phyloP scores from a whole-genome alignment of 352 stramenopile species.

The Pilasporangium apinafurcum region DNA sequence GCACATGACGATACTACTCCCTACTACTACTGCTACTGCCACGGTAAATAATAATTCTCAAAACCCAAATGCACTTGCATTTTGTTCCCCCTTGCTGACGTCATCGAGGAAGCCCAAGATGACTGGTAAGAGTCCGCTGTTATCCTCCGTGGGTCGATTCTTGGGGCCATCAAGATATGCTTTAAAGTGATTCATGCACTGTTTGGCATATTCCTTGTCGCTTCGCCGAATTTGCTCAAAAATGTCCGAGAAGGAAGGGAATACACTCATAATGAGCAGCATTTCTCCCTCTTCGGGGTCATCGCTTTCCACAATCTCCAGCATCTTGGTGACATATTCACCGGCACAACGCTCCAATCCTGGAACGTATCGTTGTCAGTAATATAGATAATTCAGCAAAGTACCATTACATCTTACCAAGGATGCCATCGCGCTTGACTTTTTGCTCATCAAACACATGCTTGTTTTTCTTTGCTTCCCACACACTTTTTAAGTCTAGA shows the following conservation, averaged over 20 bases:
- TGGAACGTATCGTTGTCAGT: slow-evolving; percentile 5
- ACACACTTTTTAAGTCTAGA: slow-evolving; percentile 57
- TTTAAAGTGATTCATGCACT: slow-evolving; percentile 85
- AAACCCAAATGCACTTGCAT: slow-evolving; percentile 69
- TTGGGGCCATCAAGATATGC: slow-evolving; percentile 78
- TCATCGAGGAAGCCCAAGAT: slow-evolving; percentile 76
- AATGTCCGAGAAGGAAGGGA: slow-evolving; percentile 85
- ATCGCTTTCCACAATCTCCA: slow-evolving; percentile 75
- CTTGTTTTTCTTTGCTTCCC: slow-evolving; percentile 70
- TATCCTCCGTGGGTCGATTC: slow-evolving; percentile 74
- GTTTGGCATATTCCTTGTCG: slow-evolving; percentile 75
- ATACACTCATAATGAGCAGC: slow-evolving; percentile 76
- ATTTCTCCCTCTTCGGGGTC: slow-evolving; percentile 78
- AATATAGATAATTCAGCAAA: not conserved
- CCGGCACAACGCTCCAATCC: slow-evolving; percentile 78
- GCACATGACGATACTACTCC: slow-evolving; percentile 4
- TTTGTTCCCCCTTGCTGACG: slow-evolving; percentile 50
- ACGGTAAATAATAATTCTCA: slow-evolving; percentile 20
- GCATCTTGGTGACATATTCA: slow-evolving; percentile 85
- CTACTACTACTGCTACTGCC: slow-evolving; percentile 4
- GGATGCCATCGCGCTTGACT: slow-evolving; percentile 74
- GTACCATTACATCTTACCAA: slow-evolving; percentile 28
- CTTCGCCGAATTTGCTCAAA: slow-evolving; percentile 77
- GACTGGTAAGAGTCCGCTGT: slow-evolving; percentile 60
- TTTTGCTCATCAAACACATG: slow-evolving; percentile 76